These are phyloP conservation scores for Penicillium sp. DNA, from an alignment of 2,329 filamentous ascomycete genomes.

Conservation along the genomic window DNA sequence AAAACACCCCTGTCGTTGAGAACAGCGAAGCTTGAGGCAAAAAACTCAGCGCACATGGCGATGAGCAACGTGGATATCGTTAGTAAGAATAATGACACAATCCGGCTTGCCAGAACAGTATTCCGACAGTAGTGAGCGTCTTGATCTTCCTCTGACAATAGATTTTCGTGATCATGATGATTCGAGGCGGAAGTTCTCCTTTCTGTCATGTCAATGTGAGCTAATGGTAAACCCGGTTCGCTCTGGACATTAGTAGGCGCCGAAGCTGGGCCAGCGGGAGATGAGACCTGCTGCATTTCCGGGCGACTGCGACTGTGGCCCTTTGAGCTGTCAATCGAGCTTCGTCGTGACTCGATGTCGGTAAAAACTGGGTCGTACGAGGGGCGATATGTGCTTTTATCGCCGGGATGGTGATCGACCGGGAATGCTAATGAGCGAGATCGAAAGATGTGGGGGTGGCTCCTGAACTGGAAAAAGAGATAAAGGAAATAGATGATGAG, in stretches of 20 bases:
- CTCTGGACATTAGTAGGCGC: constrained; percentile 4
- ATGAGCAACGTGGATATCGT: constrained; percentile 68
- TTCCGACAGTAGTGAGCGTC: constrained; percentile 8
- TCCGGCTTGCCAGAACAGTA: constrained; percentile 2
- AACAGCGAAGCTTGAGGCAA: constrained; percentile 69
- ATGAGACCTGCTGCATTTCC: constrained; percentile 17
- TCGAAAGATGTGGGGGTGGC: constrained; percentile 13
- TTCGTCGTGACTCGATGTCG: constrained; percentile 15
- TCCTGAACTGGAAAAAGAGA: constrained; percentile 15
- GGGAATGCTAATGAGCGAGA: constrained; percentile 64
- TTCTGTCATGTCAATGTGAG: background rate
- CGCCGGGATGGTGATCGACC: constrained; percentile 68
- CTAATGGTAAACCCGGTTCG: constrained; percentile 12
- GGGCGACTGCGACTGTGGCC: constrained; percentile 1
- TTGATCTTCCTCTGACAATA: background rate
- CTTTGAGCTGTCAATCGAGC: background rate
- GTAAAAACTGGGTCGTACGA: constrained; percentile 23
- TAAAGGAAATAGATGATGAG: constrained; percentile 15
- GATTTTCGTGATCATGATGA: background rate
- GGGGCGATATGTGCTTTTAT: constrained; percentile 4
- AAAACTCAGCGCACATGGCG: constrained; percentile 70
- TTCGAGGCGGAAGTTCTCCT: background rate
- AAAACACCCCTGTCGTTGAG: constrained; percentile 62
- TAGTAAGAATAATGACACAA: constrained; percentile 56
- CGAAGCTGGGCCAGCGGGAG: constrained; percentile 3